Percentiles rank a stretch among this genome's conserved stretches.
Evolutionary conservation across 1,284 basidiomycete species (phyloP).

Genomic region (Trichosporon asahii): DNA sequence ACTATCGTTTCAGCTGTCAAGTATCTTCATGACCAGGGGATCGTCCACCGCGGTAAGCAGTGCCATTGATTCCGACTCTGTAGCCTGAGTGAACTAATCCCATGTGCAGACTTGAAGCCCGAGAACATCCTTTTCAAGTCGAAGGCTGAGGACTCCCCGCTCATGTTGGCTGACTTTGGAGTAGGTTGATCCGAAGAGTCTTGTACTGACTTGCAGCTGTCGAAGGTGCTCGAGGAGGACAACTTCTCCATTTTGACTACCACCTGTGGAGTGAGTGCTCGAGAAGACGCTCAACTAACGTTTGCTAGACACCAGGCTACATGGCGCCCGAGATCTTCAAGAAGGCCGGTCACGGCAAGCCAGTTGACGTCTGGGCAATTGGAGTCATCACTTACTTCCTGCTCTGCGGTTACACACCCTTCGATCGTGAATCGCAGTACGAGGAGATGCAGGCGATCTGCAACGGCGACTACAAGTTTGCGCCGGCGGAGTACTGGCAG

Average conservation of each 20-base stretch:
- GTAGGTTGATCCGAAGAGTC: slow-evolving; percentile 55
- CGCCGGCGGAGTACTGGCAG: slow-evolving; percentile 81
- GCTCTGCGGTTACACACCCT: slow-evolving; percentile 89
- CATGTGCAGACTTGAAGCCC: slow-evolving; percentile 76
- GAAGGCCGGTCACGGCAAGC: slow-evolving; percentile 91
- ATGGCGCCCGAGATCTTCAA: slow-evolving; percentile 85
- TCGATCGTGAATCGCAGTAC: slow-evolving; percentile 83
- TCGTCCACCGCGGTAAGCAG: slow-evolving; percentile 80
- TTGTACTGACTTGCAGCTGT: slow-evolving; percentile 36
- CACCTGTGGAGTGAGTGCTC: slow-evolving; percentile 67
- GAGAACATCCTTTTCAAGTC: slow-evolving; percentile 95
- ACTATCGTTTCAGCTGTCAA: slow-evolving; percentile 83
- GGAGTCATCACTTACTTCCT: slow-evolving; percentile 95
- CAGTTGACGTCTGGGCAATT: slow-evolving; percentile 96
- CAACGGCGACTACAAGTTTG: slow-evolving; percentile 84
- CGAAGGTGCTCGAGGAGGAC: slow-evolving; percentile 80
- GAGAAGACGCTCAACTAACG: slow-evolving; percentile 9
- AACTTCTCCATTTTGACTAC: slow-evolving; percentile 86
- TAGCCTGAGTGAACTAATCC: background rate
- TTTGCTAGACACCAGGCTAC: slow-evolving; percentile 2
- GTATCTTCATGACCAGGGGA: slow-evolving; percentile 87
- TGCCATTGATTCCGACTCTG: background rate
- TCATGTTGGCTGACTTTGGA: slow-evolving; percentile 98
- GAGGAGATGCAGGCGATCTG: slow-evolving; percentile 91
- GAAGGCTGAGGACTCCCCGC: slow-evolving; percentile 82